phyloP scores from a whole-genome alignment of 805 yeast species.

The Candida golubevii region DNA sequence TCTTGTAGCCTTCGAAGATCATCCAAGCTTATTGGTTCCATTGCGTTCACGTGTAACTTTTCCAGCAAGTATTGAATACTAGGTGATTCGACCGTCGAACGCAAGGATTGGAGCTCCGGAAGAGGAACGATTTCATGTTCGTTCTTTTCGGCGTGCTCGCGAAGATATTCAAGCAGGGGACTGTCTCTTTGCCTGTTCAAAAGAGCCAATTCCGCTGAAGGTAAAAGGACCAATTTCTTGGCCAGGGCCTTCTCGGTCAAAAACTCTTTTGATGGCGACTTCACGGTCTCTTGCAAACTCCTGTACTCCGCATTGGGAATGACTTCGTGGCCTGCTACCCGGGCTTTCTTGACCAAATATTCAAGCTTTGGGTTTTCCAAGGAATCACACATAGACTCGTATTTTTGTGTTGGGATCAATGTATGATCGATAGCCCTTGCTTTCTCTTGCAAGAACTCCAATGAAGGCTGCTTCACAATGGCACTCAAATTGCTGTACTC shows the following conservation, averaged over 20 bases:
- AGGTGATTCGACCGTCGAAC: constrained; percentile 6
- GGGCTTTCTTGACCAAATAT: constrained; percentile 14
- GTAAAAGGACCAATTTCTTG: constrained; percentile 5
- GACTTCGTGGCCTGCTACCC: constrained; percentile 4
- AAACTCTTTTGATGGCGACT: constrained; percentile 7
- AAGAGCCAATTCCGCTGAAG: constrained; percentile 5
- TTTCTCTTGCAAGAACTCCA: constrained; percentile 16
- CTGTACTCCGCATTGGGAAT: constrained; percentile 10
- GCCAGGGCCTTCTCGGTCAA: constrained; percentile 9
- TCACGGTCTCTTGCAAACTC: constrained; percentile 4
- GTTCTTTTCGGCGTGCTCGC: constrained; percentile 3
- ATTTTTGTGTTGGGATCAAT: constrained; percentile 13
- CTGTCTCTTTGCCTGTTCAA: constrained; percentile 6
- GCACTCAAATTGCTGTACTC: constrained; percentile 16
- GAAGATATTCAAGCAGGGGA: constrained; percentile 13
- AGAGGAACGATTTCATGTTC: constrained; percentile 5
- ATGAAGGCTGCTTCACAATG: constrained; percentile 8
- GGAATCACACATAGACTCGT: constrained; percentile 14
- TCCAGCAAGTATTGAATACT: constrained; percentile 11
- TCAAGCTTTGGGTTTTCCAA: constrained; percentile 13
- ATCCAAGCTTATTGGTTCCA: constrained; percentile 4
- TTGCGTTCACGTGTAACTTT: constrained; percentile 5
- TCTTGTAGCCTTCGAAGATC: background rate
- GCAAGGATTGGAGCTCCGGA: constrained; percentile 6
- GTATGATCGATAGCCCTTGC: constrained; percentile 10